Conservation (phyloP, 169 alveolate genomes). For the Plasmodium cynomolgi region DNA sequence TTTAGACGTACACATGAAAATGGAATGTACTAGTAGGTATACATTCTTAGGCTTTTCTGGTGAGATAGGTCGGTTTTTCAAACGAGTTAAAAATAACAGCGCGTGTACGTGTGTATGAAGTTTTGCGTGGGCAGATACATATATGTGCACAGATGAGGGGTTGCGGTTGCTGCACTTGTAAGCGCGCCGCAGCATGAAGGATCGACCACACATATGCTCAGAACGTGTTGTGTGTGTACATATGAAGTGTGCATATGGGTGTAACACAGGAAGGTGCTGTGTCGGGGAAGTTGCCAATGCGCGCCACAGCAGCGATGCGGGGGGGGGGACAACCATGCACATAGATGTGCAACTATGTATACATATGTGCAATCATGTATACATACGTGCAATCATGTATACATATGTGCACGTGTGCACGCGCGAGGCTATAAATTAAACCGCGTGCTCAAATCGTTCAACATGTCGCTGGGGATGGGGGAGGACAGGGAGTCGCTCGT, state of each 20-base stretch:
- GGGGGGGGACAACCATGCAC: not conserved
- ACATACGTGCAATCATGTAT: not conserved
- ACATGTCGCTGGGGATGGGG: constrained; percentile 68
- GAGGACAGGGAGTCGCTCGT: constrained; percentile 32
- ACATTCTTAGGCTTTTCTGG: not conserved
- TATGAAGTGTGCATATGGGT: not conserved
- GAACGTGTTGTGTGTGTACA: not conserved
- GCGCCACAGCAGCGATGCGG: no score
- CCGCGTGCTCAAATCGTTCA: constrained; percentile 48
- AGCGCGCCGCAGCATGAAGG: no score
- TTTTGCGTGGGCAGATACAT: not conserved
- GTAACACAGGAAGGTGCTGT: no score
- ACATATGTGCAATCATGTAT: not conserved
- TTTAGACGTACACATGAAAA: not conserved
- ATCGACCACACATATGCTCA: not conserved
- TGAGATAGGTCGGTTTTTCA: not conserved
- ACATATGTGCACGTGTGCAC: not conserved
- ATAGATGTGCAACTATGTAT: not conserved
- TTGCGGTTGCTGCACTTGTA: no score
- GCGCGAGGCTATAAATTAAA: constrained; percentile 27
- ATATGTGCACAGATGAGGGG: not conserved
- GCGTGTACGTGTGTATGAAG: not conserved
- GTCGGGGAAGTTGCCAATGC: not conserved
- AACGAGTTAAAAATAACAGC: not conserved
- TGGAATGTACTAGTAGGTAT: not conserved